Evolutionary conservation across 805 yeast species (phyloP).

Genomic region (Barnettozyma californica): DNA sequence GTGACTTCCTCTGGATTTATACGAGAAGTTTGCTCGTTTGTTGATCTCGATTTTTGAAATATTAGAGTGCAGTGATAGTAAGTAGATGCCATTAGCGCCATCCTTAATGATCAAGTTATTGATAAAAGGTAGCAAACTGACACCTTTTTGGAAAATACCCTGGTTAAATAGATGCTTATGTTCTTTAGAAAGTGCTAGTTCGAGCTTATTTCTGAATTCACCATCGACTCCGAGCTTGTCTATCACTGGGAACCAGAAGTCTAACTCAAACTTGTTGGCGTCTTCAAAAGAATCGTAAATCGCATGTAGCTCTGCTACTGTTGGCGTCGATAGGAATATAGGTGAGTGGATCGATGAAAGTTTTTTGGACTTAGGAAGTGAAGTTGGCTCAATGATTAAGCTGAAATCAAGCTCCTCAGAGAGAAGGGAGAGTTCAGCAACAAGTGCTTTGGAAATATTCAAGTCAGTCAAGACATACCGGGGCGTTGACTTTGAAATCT

Average conservation of each 20-base stretch:
- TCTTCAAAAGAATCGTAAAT: conserved; percentile 46
- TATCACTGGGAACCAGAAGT: conserved; percentile 69
- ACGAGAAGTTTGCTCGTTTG: conserved; percentile 11
- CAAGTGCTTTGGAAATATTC: conserved; percentile 46
- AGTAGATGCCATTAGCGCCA: conserved; percentile 58
- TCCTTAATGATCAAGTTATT: conserved; percentile 63
- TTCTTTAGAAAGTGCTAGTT: conserved; percentile 24
- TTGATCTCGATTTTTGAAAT: background rate
- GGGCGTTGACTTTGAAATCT: conserved; percentile 41
- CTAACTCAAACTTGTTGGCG: conserved; percentile 42
- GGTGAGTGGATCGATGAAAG: conserved; percentile 11
- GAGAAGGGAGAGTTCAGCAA: conserved; percentile 30
- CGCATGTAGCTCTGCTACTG: conserved; percentile 51
- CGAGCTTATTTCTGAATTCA: conserved; percentile 41
- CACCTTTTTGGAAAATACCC: conserved; percentile 61
- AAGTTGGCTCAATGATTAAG: conserved; percentile 73
- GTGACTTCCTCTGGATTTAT: conserved; percentile 17
- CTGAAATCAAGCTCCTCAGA: conserved; percentile 25
- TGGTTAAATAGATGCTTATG: conserved; percentile 25
- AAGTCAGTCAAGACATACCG: conserved; percentile 58
- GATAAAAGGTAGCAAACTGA: conserved; percentile 68
- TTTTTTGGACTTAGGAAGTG: conserved; percentile 52
- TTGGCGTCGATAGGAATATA: conserved; percentile 48
- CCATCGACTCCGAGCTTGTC: conserved; percentile 52
- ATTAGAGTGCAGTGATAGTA: conserved; percentile 30